Base-by-base conservation (phyloP, 148 eudicot genomes). In the Cornus florida region DNA sequence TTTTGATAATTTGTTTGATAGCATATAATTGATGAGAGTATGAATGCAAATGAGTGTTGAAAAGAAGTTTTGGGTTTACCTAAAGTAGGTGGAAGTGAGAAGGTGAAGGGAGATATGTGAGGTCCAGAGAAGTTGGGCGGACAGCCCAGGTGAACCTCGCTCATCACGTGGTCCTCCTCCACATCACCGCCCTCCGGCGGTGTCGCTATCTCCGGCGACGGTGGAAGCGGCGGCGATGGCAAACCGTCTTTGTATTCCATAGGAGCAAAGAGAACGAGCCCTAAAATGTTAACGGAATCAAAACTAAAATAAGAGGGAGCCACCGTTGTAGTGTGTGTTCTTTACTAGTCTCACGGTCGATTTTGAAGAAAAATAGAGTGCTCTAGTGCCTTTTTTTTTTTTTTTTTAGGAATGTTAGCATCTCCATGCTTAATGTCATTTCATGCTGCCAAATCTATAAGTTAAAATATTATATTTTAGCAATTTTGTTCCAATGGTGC, bases 141-240 rank as follows among this genome's bases (percentile, higher is more conserved):
- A 65, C 94, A 95, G 8, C 99, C 98, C 46, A 95, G 79, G 85
- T 95, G 98, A 83, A 95, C 89, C 78, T 95, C 97, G 87, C 98
- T 95, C 98, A 95, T 95, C 76, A 95, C 96, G 66, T 82, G 76
- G 19, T 88, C 89, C 19, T 85, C 88, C 77, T 64, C 84, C 70
- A 16, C 14, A 32, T 69, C 68, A 46, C 73, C 59, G 17, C 80
- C 85, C 31, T 60, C 66, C 5, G 80, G 19, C 41, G 67, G 60
- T n/a, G 72, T 70, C 31, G 23, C 35, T 10, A 35, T 11, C 43
- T 46, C 75, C 75, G 82, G 76, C 70, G 81, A 53, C 3, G 77
- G 79, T 57, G 76, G 53, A 67, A 67, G 57, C 28, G 77, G 48
- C 22, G 74, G 32, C 23, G 66, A 48, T 24, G 66, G 39, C 17